Conservation (phyloP, 768 basidiomycete genomes). For the Infundibulicybe gibba region DNA sequence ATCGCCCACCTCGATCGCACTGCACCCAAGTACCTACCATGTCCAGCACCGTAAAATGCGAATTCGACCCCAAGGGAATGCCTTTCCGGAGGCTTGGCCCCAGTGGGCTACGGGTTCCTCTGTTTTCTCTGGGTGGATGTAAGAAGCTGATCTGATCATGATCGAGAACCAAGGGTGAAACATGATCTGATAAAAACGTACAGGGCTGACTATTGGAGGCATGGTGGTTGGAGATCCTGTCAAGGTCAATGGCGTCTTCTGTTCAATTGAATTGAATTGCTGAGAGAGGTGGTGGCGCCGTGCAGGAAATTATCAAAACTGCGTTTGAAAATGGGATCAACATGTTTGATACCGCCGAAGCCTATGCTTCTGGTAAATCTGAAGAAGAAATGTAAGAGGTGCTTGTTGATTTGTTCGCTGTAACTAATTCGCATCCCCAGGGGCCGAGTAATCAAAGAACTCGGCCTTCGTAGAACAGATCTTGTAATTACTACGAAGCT, state of each 20-base stretch:
- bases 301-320: slow-evolving; percentile 65
- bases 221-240: slow-evolving; percentile 65
- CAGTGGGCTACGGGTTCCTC: slow-evolving; percentile 51
- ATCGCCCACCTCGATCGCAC: no score
- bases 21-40: slow-evolving; percentile 4
- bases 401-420: neutral
- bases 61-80: slow-evolving; percentile 39
- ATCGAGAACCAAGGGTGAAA: slow-evolving; percentile 5
- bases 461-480: slow-evolving; percentile 62
- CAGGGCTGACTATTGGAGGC: slow-evolving; percentile 56
- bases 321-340: slow-evolving; percentile 74
- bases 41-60: slow-evolving; percentile 7
- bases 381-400: slow-evolving; percentile 62
- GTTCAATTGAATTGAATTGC: neutral
- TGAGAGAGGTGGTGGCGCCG: neutral
- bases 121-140: slow-evolving; percentile 61
- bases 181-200: neutral
- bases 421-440: slow-evolving; percentile 5
- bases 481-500: slow-evolving; percentile 71
- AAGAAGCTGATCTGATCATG: slow-evolving; percentile 1
- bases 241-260: slow-evolving; percentile 33
- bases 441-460: slow-evolving; percentile 70
- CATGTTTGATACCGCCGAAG: slow-evolving; percentile 68
- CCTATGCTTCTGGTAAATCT: slow-evolving; percentile 57
- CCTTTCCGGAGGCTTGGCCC: slow-evolving; percentile 45